Evolutionary conservation across 1,284 basidiomycete genomes (phyloP).

Genomic region (Irpex sp.): DNA sequence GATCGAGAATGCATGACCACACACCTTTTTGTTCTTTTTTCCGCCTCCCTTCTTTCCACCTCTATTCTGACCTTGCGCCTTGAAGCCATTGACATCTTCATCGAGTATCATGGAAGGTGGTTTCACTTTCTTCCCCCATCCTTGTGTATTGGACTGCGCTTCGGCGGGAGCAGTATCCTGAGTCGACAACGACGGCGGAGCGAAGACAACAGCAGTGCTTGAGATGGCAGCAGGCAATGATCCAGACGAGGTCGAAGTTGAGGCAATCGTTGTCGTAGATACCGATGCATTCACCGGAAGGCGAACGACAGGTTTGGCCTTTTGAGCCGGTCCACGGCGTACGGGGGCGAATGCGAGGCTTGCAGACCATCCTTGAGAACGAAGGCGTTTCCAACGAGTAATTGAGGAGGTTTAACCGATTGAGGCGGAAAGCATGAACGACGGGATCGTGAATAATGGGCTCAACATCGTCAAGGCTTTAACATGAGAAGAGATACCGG

Average conservation of each 20-base stretch:
- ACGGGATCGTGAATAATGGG: constrained; percentile 34
- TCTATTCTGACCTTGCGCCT: constrained; percentile 31
- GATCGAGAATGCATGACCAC: constrained; percentile 17
- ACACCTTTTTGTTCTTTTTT: constrained; percentile 62
- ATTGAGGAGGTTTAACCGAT: constrained; percentile 6
- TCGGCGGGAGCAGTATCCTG: constrained; percentile 16
- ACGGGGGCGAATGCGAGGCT: constrained; percentile 83
- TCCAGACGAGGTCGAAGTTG: not conserved
- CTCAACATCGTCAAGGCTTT: constrained; percentile 32
- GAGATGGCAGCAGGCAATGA: constrained; percentile 39
- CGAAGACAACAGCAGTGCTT: constrained; percentile 69
- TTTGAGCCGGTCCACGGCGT: constrained; percentile 49
- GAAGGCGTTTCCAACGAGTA: constrained; percentile 3
- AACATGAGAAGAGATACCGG: constrained; percentile 64
- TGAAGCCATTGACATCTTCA: constrained; percentile 85
- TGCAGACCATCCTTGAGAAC: constrained; percentile 71
- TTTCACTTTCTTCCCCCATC: constrained; percentile 84
- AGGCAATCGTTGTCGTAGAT: constrained; percentile 28
- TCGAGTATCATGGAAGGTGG: constrained; percentile 86
- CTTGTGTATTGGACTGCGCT: constrained; percentile 32
- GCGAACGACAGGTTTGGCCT: constrained; percentile 49
- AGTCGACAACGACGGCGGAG: constrained; percentile 53
- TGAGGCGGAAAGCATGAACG: constrained; percentile 25
- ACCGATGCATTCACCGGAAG: constrained; percentile 63
- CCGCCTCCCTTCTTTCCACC: constrained; percentile 45